Evolutionary conservation across 495 filamentous ascomycete genomes (phyloP), one percentile per base, ranked within the genome.

Genomic region (Durotheca rogersii): DNA sequence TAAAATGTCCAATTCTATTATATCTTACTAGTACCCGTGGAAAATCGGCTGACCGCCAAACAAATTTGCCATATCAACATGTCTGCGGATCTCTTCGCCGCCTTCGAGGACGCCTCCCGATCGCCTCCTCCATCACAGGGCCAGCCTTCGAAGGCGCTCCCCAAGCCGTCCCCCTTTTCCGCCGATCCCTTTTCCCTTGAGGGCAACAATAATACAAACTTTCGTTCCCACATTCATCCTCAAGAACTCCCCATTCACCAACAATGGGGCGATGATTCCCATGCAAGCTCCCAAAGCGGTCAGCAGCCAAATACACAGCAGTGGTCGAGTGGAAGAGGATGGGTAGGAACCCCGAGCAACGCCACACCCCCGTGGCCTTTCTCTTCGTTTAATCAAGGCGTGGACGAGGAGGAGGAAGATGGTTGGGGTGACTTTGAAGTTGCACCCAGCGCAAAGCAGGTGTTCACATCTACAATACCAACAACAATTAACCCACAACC

Each of bases 401-500:
- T 67, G 18, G 68, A 73, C 14, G 64, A 65, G 0, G 73, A 72
- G 5, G 76, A 77, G 5, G 81, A 86, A 25, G 85, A 89, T 60
- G 85, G 83, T 9, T 90, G 85, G 79, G 86, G 86, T 10, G 85
- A 89, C 45, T 90, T 90, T 55, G 86, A 87, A 58, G 75, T 76
- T 10, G 78, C 83, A 39, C 49, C 59, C 29, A 54, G 21, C 12
- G 43, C 32, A n/a, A 36, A 16, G 14, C 41, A 52, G 4, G 31
- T 49, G 3, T 31, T 47, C 14, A 17, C 19, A 10, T 19, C 51
- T 47, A 32, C 39, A 27, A 30, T 14, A n/a, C n/a, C 27, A 41
- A 17, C 41, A 1, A 32, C 43, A 11, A 33, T 23, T 20, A 29
- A 33, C 7, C 27, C 56, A 10, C 21, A 56, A n/a, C 47, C 58